Base-by-base conservation (phyloP, 208 protist genomes). In the Trypanosoma mega region DNA sequence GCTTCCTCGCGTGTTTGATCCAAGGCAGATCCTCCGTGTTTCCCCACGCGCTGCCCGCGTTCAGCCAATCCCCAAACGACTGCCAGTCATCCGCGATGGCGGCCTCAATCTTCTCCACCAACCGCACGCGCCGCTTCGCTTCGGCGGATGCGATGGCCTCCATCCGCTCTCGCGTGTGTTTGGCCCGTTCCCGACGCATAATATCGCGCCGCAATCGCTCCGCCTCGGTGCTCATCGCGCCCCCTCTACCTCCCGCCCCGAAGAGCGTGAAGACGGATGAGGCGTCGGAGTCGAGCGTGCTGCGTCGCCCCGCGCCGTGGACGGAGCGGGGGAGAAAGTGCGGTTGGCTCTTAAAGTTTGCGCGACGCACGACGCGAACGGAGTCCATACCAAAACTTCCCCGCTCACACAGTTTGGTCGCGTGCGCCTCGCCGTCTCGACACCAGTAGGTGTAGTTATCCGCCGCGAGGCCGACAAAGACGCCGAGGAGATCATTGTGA, bases 391-490 rank as follows among this genome's bases (percentile, higher is more conserved):
- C 83, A 47, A 93, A 84, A 47, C 85, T 93, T 33, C 68, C 83
- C 2, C 50, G 37, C 51, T 90, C 68, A 46, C 78, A 91, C 59
- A 95, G 55, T 36, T 63, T 64, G 26, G 81, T 70, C 16, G 90
- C 85, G 58, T 89, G 83, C 30, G 63, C 56, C 2, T 70, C 61
- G 5, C 77, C 84, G 26, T 80, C 78, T 14, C 49, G 52, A 39
- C 71, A 77, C 86, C 90, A 96, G 62, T 93, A 96, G 8, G 86
- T 45, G 39, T 49, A 87, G 29, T 78, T 70, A 51, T 96, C 85
- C 0, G 62, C 85, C 21, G 80, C 85, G 4, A 96, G 56, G 6
- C 90, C 90, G 30, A 93, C 70, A 59, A 93, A 92, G 66, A 74
- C 78, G 23, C 90, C 90, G 18, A 56, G 20, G 16, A 73, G 55